Evolutionary conservation across 2,329 filamentous ascomycete genomes (phyloP).

Genomic region (Taxawa tesnikishii): DNA sequence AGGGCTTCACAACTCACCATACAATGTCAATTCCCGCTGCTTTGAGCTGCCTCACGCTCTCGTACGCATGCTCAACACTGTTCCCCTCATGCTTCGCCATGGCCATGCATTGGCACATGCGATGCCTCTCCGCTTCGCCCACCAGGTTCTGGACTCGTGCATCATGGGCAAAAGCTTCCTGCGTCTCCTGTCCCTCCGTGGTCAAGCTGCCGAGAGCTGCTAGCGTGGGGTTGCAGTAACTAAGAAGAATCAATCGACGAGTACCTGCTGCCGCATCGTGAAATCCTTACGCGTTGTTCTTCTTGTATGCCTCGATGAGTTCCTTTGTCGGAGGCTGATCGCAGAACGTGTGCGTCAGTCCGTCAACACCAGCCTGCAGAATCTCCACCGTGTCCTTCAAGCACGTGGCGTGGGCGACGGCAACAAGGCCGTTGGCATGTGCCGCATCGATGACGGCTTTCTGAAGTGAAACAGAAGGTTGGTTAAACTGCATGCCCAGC

Average conservation of each 20-base stretch:
- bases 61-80: conserved; percentile 28
- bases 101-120: conserved; percentile 29
- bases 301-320: conserved; percentile 29
- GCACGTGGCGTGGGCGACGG: conserved; percentile 28
- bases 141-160: conserved; percentile 20
- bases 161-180: conserved; percentile 29
- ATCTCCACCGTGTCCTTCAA: conserved; percentile 29
- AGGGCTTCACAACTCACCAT: conserved; percentile 19
- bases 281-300: conserved; percentile 22
- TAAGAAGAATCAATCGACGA: background rate
- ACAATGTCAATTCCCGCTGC: conserved; percentile 28
- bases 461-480: conserved; percentile 33
- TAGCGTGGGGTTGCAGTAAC: conserved; percentile 30
- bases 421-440: conserved; percentile 21
- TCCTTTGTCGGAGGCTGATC: conserved; percentile 26
- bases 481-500: conserved; percentile 23
- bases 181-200: conserved; percentile 24
- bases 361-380: conserved; percentile 28
- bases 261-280: too few species aligned
- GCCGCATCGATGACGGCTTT: conserved; percentile 30
- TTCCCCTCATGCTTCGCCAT: conserved; percentile 18
- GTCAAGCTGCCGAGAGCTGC: conserved; percentile 27
- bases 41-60: conserved; percentile 26
- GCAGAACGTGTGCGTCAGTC: conserved; percentile 30
- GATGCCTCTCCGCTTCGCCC: conserved; percentile 19